phyloP scores from a whole-genome alignment of 306 rosid genomes.

The Sicyos edulis region DNA sequence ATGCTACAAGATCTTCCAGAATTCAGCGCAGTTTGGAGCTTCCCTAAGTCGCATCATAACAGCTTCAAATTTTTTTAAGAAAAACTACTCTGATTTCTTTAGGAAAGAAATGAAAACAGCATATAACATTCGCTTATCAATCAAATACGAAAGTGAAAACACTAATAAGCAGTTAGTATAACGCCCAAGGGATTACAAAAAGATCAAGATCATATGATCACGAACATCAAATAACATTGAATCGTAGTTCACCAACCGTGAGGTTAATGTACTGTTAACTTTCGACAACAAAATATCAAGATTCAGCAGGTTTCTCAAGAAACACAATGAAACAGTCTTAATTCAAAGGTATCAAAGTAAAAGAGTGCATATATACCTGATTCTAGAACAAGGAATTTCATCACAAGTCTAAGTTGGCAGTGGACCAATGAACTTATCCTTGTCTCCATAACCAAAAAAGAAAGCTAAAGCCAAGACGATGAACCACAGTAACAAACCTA shows the following conservation, averaged over 20 bases:
- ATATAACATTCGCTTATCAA: background rate
- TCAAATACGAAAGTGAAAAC: background rate
- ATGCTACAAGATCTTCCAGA: constrained; percentile 1
- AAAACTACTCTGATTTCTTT: background rate
- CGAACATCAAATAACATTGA: background rate
- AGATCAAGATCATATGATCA: background rate
- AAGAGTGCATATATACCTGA: constrained; percentile 1
- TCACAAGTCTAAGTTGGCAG: constrained; percentile 46
- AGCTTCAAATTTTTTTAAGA: background rate
- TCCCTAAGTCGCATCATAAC: background rate
- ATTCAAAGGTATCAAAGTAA: constrained; percentile 7
- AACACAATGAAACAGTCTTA: background rate
- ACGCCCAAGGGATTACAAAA: background rate
- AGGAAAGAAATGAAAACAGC: background rate
- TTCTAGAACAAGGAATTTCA: background rate
- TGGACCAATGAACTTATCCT: constrained; percentile 25
- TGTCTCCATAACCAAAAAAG: constrained; percentile 32
- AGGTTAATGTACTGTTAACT: background rate
- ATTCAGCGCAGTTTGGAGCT: background rate
- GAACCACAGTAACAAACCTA: constrained; percentile 41
- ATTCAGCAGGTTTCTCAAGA: background rate
- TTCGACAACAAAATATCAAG: background rate
- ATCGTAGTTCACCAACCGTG: too few relatives aligned
- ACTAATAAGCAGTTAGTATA: background rate
- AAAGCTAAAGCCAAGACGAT: constrained; percentile 27